A percentile compares a stretch with the other conserved stretches of the same genome.
Evolutionary conservation across 179 eudicot genomes (phyloP).

Genomic region (Corrigiola litoralis): DNA sequence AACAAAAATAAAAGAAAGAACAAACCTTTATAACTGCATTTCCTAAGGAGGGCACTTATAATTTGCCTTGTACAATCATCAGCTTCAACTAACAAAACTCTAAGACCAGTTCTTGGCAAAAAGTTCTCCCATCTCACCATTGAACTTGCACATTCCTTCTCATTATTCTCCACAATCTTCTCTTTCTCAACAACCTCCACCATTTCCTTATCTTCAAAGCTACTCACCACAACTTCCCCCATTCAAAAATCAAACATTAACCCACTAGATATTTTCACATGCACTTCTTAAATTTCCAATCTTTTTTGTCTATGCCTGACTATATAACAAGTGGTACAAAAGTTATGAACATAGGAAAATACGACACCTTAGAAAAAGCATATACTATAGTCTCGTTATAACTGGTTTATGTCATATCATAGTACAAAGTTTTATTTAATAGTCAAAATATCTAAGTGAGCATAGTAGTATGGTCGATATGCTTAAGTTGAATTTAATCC

Average conservation of each 20-base stretch:
- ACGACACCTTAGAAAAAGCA: no score
- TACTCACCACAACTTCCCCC: constrained; percentile 39
- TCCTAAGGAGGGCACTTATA: constrained; percentile 81
- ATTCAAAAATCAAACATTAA: constrained; percentile 12
- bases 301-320: no score
- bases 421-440: no score
- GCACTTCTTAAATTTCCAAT: no score
- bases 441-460: no score
- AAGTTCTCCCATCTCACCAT: constrained; percentile 61
- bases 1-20: neutral
- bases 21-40: constrained; percentile 85
- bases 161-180: constrained; percentile 19
- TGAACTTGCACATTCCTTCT: constrained; percentile 26
- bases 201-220: constrained; percentile 25
- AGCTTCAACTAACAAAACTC: constrained; percentile 78
- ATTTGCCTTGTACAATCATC: constrained; percentile 94
- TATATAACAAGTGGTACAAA: no score
- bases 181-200: constrained; percentile 12
- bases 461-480: no score
- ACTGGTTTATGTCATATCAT: no score
- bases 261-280: neutral
- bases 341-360: no score
- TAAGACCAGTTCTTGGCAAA: constrained; percentile 51
- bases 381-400: no score
- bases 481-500: neutral